Base-by-base conservation (phyloP, 768 basidiomycete species). In the Mycena alexandri region DNA sequence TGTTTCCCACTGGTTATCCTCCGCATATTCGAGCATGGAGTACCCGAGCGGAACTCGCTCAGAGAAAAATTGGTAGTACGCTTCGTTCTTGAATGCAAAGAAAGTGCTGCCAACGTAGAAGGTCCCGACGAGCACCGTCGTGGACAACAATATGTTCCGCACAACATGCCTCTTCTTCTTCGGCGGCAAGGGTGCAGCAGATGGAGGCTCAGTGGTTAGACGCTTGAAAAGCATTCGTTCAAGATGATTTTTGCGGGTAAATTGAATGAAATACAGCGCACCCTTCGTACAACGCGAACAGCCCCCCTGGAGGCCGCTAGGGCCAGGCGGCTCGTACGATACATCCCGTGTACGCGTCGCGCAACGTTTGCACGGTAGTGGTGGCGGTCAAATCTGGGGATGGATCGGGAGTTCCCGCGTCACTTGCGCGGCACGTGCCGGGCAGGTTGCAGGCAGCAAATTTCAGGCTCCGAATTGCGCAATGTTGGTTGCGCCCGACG, bases 61-160 rank as follows among this genome's bases (percentile, higher is more conserved):
- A 62, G 89, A 85, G 83, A 98, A 98, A 76, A 97, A 85, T 71
- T 96, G 92, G 75, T 93, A 90, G 82, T 96, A 98, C 2, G 82
- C 77, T 71, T 90, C 91, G 78, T 87, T 90, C 73, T 91, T 86
- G 81, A 92, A 91, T 22, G 94, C 88, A 64, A 89, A 80, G 78
- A 93, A 92, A 11, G 91, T 87, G 78, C 94, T 94, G 56, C 90
- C 89, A 65, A 90, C 81, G 84, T 96, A 97, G 82, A 95, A 95
- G 19, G 90, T 88, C 53, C 90, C 87, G 19, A 88, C 87, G 22
- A 89, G 84, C 12, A 88, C 84, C 47, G 90, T 79, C 17, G 93
- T 90, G 60, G 91, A 89, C 78, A 90, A 82, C 36, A 96, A 75
- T 57, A 94, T 79, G 57, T 80, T 84, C 63, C 89, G 86, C 51